Evolutionary conservation across 225 moss, liverwort and hornwort species (phyloP), one percentile per base, ranked within the genome.

Genomic region (Lunularia cruciata): DNA sequence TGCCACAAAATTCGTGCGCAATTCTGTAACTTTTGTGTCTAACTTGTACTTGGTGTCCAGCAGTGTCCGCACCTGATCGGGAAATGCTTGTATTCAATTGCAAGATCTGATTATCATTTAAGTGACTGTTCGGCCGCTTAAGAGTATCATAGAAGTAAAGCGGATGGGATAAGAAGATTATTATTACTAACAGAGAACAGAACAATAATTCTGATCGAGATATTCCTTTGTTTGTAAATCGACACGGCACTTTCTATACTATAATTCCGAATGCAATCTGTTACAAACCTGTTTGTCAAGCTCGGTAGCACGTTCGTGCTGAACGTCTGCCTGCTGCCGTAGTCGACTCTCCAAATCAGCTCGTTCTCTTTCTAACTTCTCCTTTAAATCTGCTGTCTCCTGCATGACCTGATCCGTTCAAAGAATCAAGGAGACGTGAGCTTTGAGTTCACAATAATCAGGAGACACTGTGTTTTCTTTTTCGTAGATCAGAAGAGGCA

Each of bases 371-470:
- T 89, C 89, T 73, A 88, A 68, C 68, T 83, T 81, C 31, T 86
- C 88, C 75, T 91, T 98, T 69, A 98, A 81, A 57, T 93, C 93
- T 23, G 85, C 59, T 30, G 88, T 89, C 75, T 89, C 98, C 73
- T 83, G 87, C 88, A 91, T 89, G 28, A 75, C 84, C 98, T 98
- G 76, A 37, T 42, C n/a, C 32, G n/a, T 43, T 22, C 9, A 16
- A 57, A 10, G 28, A 16, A 46, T 40, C 8, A n/a, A n/a, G n/a
- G n/a, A n/a, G n/a, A n/a, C n/a, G n/a, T n/a, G n/a, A n/a, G n/a
- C n/a, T n/a, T n/a, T n/a, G n/a, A n/a, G n/a, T n/a, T n/a, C n/a
- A n/a, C n/a, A n/a, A n/a, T n/a, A 23, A 25, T 26, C 6, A 2
- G 2, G 0, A 0, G 61, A 61, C 8, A n/a, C 32, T 15, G 0